Evolutionary conservation across 768 basidiomycete species (phyloP).

Genomic region (Dioszegia hungarica): DNA sequence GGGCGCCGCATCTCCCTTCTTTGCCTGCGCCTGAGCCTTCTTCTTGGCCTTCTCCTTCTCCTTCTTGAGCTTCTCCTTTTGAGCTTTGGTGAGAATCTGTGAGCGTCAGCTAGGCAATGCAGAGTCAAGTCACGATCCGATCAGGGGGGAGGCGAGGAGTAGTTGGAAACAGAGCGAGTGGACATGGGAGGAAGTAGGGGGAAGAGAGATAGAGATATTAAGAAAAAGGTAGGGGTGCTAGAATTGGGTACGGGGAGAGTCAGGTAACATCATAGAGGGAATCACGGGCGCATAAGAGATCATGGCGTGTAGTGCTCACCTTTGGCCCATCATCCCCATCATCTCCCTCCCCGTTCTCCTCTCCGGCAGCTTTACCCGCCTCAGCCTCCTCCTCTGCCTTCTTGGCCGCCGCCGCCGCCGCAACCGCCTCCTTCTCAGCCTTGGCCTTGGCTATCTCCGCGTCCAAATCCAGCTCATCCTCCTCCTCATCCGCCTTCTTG

Average conservation of each 20-base stretch:
- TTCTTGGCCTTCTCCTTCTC: slow-evolving; percentile 96
- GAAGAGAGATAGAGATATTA: too few relatives aligned
- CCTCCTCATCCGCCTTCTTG: slow-evolving; percentile 10
- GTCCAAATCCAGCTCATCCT: not conserved
- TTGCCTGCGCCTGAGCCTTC: slow-evolving; percentile 85
- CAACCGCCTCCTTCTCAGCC: slow-evolving; percentile 46
- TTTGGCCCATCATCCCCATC: slow-evolving; percentile 55
- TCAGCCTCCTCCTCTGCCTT: slow-evolving; percentile 24
- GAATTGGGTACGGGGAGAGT: too few relatives aligned
- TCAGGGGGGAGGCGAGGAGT: too few relatives aligned
- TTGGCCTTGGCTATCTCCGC: slow-evolving; percentile 3
- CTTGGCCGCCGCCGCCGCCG: slow-evolving; percentile 2
- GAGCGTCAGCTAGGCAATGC: too few relatives aligned
- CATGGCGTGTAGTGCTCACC: slow-evolving; percentile 38
- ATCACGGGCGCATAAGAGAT: too few relatives aligned
- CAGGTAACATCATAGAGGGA: too few relatives aligned
- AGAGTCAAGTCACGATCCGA: too few relatives aligned
- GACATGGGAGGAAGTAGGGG: too few relatives aligned
- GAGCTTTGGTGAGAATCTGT: slow-evolving; percentile 81
- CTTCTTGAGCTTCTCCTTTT: slow-evolving; percentile 94
- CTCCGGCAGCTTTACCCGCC: slow-evolving; percentile 30
- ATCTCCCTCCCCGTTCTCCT: too few relatives aligned
- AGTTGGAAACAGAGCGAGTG: too few relatives aligned
- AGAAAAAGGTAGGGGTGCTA: too few relatives aligned
- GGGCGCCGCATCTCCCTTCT: slow-evolving; percentile 54